Evolutionary conservation across 306 rosid species (phyloP), one percentile per base, ranked within the genome.

Genomic region (Rubus idaeus): DNA sequence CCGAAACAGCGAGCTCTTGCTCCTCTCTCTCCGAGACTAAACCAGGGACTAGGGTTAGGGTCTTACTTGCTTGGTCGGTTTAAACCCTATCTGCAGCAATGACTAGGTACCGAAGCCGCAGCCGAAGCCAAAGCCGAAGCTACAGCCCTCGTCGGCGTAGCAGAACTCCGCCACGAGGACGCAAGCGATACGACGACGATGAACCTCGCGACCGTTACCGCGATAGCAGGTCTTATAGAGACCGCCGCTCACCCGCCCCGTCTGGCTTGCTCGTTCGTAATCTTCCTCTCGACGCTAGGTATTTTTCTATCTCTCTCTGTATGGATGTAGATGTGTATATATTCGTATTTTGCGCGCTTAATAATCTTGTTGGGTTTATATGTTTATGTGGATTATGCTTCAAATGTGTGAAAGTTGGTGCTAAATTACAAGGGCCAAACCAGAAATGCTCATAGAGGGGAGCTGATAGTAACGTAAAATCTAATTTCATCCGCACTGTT

Each of bases 221-320:
- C n/a, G 96, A 87, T 10, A 74, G 83, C 80, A 76, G 96, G 82
- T 91, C 96, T 30, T 50, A 82, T 78, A 81, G 97, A 70, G 97
- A 96, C 87, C 96, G 93, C 18, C 91, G 96, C 5, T 96, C 98
- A 3, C 98, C 99, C 7, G 88, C 86, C 69, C 93, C 99, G 77
- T 88, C 96, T 21, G 99, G 99, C n/a, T 83, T 96, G 73, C 98
- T 96, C 56, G 94, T 96, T 67, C 98, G 99, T 60, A 96, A 96
- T 83, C 99, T 96, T 4, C 98, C 99, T 35, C 97, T 96, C 1
- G 88, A 91, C 74, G 96, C 97, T n/a, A 88, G 97, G 98, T 91
- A 23, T 70, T 65, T 40, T 35, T 11, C 51, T 35, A 42, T 52
- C 6, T 26, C 39, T 30, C 44, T 13, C 9, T 17, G 14, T 8